Evolutionary conservation across 768 basidiomycete species (phyloP), one percentile per base, ranked within the genome.

Genomic region (Lactarius psammicola): DNA sequence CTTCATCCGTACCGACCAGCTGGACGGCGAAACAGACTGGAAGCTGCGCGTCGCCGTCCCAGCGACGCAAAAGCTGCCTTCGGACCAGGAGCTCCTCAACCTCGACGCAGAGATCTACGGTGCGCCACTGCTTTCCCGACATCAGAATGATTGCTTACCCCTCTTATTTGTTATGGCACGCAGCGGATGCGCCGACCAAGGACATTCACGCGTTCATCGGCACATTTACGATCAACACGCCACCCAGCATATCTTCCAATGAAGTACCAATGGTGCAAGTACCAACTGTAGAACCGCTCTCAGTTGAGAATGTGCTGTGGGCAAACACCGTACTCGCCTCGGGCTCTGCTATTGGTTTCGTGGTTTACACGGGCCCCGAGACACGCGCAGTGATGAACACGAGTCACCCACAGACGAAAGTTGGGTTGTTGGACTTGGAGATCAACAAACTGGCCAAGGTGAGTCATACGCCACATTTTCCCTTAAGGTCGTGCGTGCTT

Each of bases 1-100:
- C 75, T 99, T 98, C 76, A 93, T 99, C 67, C 85, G 97, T 11
- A 99, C 96, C 2, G 97, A 99, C 76, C 97, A 98, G 73, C 82
- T 99, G 33, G 97, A 99, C 69, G 97, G 97, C 53, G 97, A 99
- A 77, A 99, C 97, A 4, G 97, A 99, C 72, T 98, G 97, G 97
- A 99, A 99, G 75, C 80, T 98, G 57, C 85, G 92, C 4, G 91
- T 97, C 1, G 95, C 96, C 2, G 88, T 96, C 1, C 84, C 89
- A 2, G 83, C 88, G 30, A 90, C 88, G 53, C 95, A 97, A 79
- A 88, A 87, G 70, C 74, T 95, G 59, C 72, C 83, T 30, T 84
- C 84, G 26, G 85, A 88, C 56, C 74, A 73, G 31, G 80, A 81
- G 10, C 71, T 90, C 1, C 75, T 88, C 62, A 72, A 76, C 18